These are phyloP conservation scores for Fibroporia radiculosa DNA, from an alignment of 768 basidiomycete species.

Conservation along the genomic window DNA sequence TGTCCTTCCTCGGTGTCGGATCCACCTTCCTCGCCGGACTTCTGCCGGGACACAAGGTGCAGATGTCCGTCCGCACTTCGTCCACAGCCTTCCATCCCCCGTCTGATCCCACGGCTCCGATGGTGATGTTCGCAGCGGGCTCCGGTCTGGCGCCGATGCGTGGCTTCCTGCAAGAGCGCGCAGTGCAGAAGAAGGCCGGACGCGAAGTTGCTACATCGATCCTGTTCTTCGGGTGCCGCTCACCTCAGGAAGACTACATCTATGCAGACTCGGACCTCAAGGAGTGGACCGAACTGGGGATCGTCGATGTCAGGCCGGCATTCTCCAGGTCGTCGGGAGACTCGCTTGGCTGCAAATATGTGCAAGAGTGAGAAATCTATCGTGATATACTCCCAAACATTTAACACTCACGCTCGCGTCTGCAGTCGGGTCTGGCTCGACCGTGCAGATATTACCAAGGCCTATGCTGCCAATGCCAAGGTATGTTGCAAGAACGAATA, in stretches of 20 bases:
- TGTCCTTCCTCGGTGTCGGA: constrained; percentile 37
- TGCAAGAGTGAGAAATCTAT: constrained; percentile 21
- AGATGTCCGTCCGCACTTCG: constrained; percentile 34
- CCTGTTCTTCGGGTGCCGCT: constrained; percentile 41
- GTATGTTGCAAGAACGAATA: constrained; percentile 16
- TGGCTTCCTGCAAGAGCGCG: constrained; percentile 44
- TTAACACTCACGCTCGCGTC: neutral
- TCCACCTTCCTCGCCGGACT: constrained; percentile 37
- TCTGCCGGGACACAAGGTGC: constrained; percentile 32
- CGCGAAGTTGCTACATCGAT: constrained; percentile 32
- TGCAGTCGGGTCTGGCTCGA: constrained; percentile 36
- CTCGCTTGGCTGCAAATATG: constrained; percentile 21
- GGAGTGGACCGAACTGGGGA: constrained; percentile 34
- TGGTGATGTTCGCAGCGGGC: constrained; percentile 41
- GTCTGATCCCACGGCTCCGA: constrained; percentile 28
- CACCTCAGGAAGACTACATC: constrained; percentile 34
- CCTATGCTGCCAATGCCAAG: constrained; percentile 28
- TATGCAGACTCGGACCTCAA: constrained; percentile 35
- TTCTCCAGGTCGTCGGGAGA: constrained; percentile 21
- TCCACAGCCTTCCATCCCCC: constrained; percentile 36
- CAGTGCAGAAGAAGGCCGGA: constrained; percentile 36
- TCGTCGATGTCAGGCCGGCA: constrained; percentile 38
- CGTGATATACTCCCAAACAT: neutral
- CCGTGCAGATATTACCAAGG: constrained; percentile 24
- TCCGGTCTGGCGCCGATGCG: constrained; percentile 43